Evolutionary conservation across 2,329 filamentous ascomycete species (phyloP).

Genomic region (Nannizziopsis barbatae): DNA sequence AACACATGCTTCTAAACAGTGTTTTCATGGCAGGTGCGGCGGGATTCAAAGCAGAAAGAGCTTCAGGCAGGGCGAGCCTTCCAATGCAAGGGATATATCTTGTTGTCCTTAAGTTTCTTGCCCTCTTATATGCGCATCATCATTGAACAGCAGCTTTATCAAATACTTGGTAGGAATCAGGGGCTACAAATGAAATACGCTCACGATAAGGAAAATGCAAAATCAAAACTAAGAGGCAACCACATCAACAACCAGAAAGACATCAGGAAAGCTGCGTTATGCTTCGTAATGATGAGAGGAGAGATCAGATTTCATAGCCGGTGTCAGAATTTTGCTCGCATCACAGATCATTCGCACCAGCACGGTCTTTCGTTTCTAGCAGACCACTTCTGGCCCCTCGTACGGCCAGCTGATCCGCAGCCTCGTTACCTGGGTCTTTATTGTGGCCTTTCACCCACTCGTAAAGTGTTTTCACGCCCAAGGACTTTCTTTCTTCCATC

Average conservation of each 20-base stretch:
- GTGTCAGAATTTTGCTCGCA: not conserved
- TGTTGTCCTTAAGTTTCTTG: too few species aligned
- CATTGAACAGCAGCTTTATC: too few species aligned
- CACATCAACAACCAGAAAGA: not conserved
- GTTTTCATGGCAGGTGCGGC: too few species aligned
- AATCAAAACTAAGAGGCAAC: not conserved
- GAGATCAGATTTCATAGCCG: too few species aligned
- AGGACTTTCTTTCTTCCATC: constrained; percentile 56
- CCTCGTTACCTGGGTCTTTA: constrained; percentile 60
- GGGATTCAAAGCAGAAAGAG: too few species aligned
- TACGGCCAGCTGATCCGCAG: constrained; percentile 68
- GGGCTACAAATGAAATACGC: too few species aligned
- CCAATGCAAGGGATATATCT: too few species aligned
- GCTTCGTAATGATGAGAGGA: not conserved
- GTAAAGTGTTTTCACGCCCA: constrained; percentile 56
- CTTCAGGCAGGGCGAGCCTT: too few species aligned
- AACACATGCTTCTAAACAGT: too few species aligned
- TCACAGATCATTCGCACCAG: not conserved
- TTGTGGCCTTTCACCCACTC: constrained; percentile 86
- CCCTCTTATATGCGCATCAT: too few species aligned
- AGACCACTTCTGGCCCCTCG: constrained; percentile 44
- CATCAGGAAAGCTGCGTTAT: not conserved
- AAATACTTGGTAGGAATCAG: too few species aligned
- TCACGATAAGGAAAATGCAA: not conserved
- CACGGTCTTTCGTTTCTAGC: constrained; percentile 7